phyloP scores from a whole-genome alignment of 768 basidiomycete species.

The Calocera viscosa region DNA sequence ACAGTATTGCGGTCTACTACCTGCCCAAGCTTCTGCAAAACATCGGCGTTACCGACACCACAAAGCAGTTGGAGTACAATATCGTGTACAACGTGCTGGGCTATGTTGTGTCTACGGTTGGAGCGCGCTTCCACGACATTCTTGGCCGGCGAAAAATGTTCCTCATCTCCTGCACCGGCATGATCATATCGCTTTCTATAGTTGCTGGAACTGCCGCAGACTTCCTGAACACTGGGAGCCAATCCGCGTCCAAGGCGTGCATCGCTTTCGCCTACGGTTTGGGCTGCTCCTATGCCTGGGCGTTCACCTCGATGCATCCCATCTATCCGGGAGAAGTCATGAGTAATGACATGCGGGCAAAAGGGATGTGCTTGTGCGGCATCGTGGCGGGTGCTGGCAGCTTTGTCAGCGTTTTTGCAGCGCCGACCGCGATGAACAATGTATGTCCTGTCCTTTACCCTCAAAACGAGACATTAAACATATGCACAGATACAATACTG shows the following conservation, averaged over 20 bases:
- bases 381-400: conserved; percentile 43
- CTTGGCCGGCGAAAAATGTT: background rate
- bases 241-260: background rate
- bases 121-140: background rate
- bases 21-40: conserved; percentile 42
- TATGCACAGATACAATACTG: background rate
- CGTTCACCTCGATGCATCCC: conserved; percentile 18
- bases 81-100: conserved; percentile 34
- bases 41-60: conserved; percentile 40
- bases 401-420: conserved; percentile 56
- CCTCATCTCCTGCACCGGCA: background rate
- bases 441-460: conserved; percentile 24
- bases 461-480: background rate
- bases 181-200: background rate
- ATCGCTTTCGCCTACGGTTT: background rate
- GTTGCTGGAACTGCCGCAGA: background rate
- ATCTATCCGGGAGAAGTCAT: conserved; percentile 55
- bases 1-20: conserved; percentile 19
- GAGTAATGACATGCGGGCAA: conserved; percentile 49
- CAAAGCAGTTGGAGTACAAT: conserved; percentile 44
- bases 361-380: conserved; percentile 50
- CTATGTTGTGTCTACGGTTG: conserved; percentile 46
- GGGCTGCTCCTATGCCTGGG: background rate
- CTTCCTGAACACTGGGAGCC: background rate
- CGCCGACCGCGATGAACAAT: conserved; percentile 46